These are phyloP conservation scores for Mucor racemosus DNA, from an alignment of 371 early-diverging fungal genomes.

Conservation along the genomic window DNA sequence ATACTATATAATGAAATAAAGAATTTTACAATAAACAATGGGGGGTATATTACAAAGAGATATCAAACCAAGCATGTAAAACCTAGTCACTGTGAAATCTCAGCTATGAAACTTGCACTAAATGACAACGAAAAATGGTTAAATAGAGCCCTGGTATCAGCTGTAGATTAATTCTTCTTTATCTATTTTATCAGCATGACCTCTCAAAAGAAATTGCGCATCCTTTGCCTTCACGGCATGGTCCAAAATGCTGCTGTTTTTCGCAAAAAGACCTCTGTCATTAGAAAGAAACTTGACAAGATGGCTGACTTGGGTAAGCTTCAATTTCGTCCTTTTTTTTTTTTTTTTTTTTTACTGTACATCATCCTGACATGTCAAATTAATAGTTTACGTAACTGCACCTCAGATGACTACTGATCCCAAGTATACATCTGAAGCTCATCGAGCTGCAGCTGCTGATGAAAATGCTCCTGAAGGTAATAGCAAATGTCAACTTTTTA, in stretches of 20 bases:
- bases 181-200: slow-evolving; percentile 22
- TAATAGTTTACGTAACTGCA: slow-evolving; percentile 65
- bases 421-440: slow-evolving; percentile 55
- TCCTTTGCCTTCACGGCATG: slow-evolving; percentile 81
- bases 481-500: too few relatives aligned
- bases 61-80: not conserved
- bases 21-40: slow-evolving; percentile 7
- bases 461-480: slow-evolving; percentile 57
- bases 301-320: slow-evolving; percentile 63
- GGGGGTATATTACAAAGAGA: not conserved
- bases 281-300: slow-evolving; percentile 67
- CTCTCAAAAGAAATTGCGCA: slow-evolving; percentile 44
- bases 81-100: slow-evolving; percentile 6
- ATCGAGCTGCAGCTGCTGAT: slow-evolving; percentile 54
- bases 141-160: not conserved
- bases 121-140: not conserved
- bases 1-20: not conserved
- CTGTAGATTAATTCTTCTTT: not conserved
- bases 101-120: slow-evolving; percentile 6
- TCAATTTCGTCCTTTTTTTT: not conserved
- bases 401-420: slow-evolving; percentile 66
- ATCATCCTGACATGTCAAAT: not conserved
- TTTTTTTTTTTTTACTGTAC: not conserved
- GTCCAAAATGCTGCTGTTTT: slow-evolving; percentile 74
- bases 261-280: slow-evolving; percentile 68